phyloP scores from a whole-genome alignment of 23 red algal species.

The Agarophyton chilense region DNA sequence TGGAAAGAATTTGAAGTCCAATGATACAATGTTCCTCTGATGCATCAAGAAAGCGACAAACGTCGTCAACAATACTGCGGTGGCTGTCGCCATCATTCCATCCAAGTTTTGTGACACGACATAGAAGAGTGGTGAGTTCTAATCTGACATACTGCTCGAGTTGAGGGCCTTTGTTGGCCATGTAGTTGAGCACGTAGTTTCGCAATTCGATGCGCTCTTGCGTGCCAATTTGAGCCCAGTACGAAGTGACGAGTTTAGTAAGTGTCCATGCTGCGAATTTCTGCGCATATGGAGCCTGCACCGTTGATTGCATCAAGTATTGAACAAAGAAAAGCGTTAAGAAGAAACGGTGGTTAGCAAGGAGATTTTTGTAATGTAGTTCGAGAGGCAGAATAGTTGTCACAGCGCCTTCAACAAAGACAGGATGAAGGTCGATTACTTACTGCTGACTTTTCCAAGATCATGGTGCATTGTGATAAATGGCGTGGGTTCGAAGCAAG shows the following conservation, averaged over 20 bases:
- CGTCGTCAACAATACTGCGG: constrained; percentile 77
- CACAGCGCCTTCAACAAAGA: no score
- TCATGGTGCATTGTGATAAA: constrained; percentile 73
- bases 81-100: constrained; percentile 72
- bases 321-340: no score
- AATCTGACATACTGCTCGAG: constrained; percentile 73
- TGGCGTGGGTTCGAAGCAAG: constrained; percentile 51
- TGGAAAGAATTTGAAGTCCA: constrained; percentile 61
- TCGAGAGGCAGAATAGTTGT: no score
- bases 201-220: constrained; percentile 79
- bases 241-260: constrained; percentile 69
- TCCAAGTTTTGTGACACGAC: constrained; percentile 77
- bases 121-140: constrained; percentile 78
- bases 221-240: constrained; percentile 62
- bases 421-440: background rate
- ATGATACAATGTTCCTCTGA: constrained; percentile 83
- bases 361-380: no score
- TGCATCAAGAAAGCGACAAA: constrained; percentile 78
- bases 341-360: background rate
- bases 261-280: constrained; percentile 77
- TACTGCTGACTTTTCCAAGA: constrained; percentile 77
- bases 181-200: constrained; percentile 76
- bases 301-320: no score
- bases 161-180: constrained; percentile 69
- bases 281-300: constrained; percentile 66